Evolutionary conservation across 2,329 filamentous ascomycete species (phyloP).

Genomic region (Cordyceps sp.): DNA sequence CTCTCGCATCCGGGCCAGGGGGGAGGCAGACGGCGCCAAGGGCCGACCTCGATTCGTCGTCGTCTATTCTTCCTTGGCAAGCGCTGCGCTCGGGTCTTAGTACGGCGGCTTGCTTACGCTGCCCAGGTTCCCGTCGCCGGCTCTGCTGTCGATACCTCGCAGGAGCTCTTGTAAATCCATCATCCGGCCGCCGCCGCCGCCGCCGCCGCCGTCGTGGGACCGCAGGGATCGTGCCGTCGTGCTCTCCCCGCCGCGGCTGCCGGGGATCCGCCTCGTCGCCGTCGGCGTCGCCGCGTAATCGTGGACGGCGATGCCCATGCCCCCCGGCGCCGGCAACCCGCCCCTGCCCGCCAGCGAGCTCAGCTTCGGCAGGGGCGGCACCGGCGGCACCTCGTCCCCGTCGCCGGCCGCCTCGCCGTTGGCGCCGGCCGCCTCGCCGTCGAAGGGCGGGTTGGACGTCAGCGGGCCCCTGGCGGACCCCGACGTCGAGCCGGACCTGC

Average conservation of each 20-base stretch:
- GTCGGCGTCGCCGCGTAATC: constrained; percentile 20
- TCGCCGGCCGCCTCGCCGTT: constrained; percentile 13
- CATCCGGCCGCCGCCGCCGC: constrained; percentile 14
- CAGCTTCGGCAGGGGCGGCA: constrained; percentile 34
- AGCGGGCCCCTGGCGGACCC: constrained; percentile 22
- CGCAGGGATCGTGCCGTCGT: constrained; percentile 15
- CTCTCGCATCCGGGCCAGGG: no score
- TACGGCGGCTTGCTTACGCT: constrained; percentile 33
- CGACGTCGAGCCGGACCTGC: constrained; percentile 14
- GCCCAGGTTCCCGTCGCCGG: constrained; percentile 26
- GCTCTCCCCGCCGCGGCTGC: constrained; percentile 25
- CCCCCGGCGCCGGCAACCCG: constrained; percentile 6
- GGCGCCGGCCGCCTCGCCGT: constrained; percentile 11
- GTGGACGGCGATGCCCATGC: constrained; percentile 14
- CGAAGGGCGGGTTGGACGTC: constrained; percentile 23
- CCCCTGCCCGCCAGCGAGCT: constrained; percentile 13
- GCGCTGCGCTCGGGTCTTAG: constrained; percentile 13
- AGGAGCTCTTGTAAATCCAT: constrained; percentile 33
- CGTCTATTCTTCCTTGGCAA: not conserved
- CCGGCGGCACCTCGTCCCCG: constrained; percentile 31
- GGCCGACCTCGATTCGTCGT: no score
- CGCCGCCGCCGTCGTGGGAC: constrained; percentile 15
- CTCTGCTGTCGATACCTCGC: constrained; percentile 31
- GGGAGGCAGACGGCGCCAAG: no score
- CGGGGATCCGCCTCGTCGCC: no score